Evolutionary conservation across 768 basidiomycete species (phyloP), one percentile per base, ranked within the genome.

Genomic region (Boletus reticuloceps): DNA sequence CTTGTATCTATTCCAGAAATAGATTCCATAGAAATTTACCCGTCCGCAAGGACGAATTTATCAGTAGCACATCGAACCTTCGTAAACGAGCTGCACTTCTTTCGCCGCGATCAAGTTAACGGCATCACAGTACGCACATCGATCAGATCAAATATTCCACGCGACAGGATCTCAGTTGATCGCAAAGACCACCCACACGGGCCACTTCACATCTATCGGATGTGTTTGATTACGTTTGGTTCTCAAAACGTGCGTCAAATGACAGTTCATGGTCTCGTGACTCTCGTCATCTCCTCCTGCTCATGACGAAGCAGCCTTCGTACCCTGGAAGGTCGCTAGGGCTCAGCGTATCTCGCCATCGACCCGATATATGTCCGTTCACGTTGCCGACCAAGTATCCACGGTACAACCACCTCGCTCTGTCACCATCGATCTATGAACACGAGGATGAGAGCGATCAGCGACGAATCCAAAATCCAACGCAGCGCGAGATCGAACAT

Each of bases 281-380:
- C 6, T 25, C 36, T 6, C 16, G 39, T 72, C 59, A 86, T 62
- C 78, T 72, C 57, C 88, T 79, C 53, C 88, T 74, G 60, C 81
- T 82, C 86, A 90, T 87, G 25, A 81, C 79, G 68, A 89, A 93
- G 67, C 86, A 89, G 4, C 92, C 94, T 74, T 96, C 94, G 65
- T 96, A 94, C 7, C 92, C 92, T 27, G 77, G 72, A 29, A 79
- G 73, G 31, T 80, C 72, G 11, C 78, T 69, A 0, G 84, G 82
- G 47, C 84, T 92, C 43, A 90, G 69, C 4, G 88, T 89, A 64
- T 96, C 94, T 58, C 93, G 77, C 93, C 93, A 96, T 44, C 93
- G 78, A 34, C 94, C 93, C 17, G 89, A 84, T 36, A 93, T 69
- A 64, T 85, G 84, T 11, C 89, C 88, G 56, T 88, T 76, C 17